These are phyloP conservation scores for Melastoma candidum DNA, from an alignment of 441 rosid genomes.

Conservation along the genomic window DNA sequence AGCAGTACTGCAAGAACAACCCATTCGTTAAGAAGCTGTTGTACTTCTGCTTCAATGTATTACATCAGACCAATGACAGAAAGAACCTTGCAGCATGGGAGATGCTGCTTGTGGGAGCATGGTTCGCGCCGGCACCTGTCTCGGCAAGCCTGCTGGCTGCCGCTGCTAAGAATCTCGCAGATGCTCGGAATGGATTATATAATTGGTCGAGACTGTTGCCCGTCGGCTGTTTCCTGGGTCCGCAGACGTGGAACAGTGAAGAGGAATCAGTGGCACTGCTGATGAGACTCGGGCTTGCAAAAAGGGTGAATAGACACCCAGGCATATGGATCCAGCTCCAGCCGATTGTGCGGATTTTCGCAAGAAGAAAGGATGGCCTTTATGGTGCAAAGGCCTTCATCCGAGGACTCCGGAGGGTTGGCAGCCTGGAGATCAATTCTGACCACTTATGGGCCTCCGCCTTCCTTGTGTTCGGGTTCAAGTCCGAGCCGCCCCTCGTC, in stretches of 20 bases:
- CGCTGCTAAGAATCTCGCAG: conserved; percentile 59
- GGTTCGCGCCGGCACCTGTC: conserved; percentile 81
- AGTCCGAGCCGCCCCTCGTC: conserved; percentile 71
- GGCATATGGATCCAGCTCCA: conserved; percentile 83
- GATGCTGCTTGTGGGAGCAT: conserved; percentile 81
- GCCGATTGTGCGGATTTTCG: conserved; percentile 55
- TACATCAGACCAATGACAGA: conserved; percentile 54
- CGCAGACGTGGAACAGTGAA: conserved; percentile 44
- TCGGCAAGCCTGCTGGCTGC: conserved; percentile 46
- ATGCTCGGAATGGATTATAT: conserved; percentile 35
- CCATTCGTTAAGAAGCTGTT: conserved; percentile 59
- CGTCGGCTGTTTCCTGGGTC: conserved; percentile 50
- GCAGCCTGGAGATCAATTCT: conserved; percentile 37
- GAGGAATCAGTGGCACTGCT: conserved; percentile 70
- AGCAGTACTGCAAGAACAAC: conserved; percentile 60
- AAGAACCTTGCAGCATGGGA: conserved; percentile 52
- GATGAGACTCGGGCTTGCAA: conserved; percentile 67
- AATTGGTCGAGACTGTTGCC: conserved; percentile 56
- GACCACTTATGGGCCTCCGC: conserved; percentile 91
- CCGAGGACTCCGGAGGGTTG: conserved; percentile 49
- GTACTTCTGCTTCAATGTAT: conserved; percentile 39
- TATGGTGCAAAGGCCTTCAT: conserved; percentile 63
- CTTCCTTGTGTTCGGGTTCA: conserved; percentile 85
- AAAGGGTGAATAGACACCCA: conserved; percentile 41
- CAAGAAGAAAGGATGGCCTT: conserved; percentile 46